A percentile compares a stretch with the other conserved stretches of the same genome.
Evolutionary conservation across 306 rosid genomes (phyloP).

Genomic region (Herpetospermum pedunculosum): DNA sequence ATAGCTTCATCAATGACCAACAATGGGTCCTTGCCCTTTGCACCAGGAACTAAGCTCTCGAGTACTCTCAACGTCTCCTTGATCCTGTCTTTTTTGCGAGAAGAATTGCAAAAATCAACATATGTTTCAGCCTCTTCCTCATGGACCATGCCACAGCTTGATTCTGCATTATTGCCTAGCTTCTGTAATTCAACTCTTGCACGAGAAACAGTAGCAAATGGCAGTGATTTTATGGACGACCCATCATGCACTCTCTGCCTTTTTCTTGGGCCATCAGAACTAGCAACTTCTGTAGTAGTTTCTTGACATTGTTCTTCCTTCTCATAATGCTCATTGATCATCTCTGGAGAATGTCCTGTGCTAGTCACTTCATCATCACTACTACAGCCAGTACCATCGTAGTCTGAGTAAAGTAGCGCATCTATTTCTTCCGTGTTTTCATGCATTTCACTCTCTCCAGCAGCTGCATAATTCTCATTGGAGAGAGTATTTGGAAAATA

Average conservation of each 20-base stretch:
- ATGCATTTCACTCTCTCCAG: constrained; percentile 64
- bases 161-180: constrained; percentile 39
- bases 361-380: constrained; percentile 71
- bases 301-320: constrained; percentile 26
- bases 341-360: constrained; percentile 52
- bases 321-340: constrained; percentile 15
- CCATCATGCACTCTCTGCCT: constrained; percentile 47
- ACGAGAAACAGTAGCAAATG: constrained; percentile 24
- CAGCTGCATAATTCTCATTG: constrained; percentile 25
- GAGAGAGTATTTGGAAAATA: constrained; percentile 20
- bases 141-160: constrained; percentile 25
- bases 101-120: constrained; percentile 17
- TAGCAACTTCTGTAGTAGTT: constrained; percentile 31
- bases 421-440: constrained; percentile 84
- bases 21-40: constrained; percentile 65
- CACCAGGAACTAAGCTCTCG: constrained; percentile 62
- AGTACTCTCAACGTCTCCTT: constrained; percentile 44
- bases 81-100: constrained; percentile 39
- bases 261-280: constrained; percentile 41
- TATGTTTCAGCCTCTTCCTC: constrained; percentile 16
- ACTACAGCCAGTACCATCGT: constrained; percentile 15
- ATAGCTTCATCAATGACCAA: constrained; percentile 60
- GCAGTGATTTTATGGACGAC: constrained; percentile 25
- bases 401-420: constrained; percentile 75
- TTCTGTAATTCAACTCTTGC: constrained; percentile 22